These are phyloP conservation scores for Limnomonas spitsbergensis DNA, from an alignment of 139 green algal species.

Conservation along the genomic window DNA sequence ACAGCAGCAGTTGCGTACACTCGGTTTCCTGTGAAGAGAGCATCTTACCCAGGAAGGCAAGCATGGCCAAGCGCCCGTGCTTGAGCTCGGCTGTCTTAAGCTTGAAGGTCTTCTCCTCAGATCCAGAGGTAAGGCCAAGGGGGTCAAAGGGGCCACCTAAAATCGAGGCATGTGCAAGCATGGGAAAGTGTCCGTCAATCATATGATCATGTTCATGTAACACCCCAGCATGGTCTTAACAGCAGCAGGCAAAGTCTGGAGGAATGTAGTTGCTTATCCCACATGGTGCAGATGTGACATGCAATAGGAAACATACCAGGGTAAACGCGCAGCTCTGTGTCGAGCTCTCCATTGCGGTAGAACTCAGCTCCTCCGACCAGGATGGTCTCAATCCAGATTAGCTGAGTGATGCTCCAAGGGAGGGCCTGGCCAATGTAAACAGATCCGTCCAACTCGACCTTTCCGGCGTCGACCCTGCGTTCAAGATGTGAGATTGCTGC, in stretches of 20 bases:
- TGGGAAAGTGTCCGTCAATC: too few relatives aligned
- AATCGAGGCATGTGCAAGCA: too few relatives aligned
- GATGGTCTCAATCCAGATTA: constrained; percentile 80
- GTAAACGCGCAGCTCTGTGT: constrained; percentile 85
- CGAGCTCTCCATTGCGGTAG: constrained; percentile 81
- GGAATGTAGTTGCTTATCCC: too few relatives aligned
- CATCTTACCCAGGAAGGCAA: constrained; percentile 70
- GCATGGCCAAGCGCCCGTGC: constrained; percentile 89
- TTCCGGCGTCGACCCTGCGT: constrained; percentile 73
- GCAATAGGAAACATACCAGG: too few relatives aligned
- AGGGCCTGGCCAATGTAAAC: constrained; percentile 75
- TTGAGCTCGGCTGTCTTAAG: constrained; percentile 95
- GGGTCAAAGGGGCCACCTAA: constrained; percentile 84
- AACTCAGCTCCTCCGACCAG: constrained; percentile 87
- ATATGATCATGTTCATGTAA: too few relatives aligned
- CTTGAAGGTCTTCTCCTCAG: constrained; percentile 60
- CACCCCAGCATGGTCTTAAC: too few relatives aligned
- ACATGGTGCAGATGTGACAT: too few relatives aligned
- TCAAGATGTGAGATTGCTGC: too few relatives aligned
- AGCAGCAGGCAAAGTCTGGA: too few relatives aligned
- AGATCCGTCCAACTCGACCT: constrained; percentile 79
- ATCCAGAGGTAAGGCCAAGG: constrained; percentile 68
- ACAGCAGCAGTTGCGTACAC: too few relatives aligned
- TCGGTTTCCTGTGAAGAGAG: too few relatives aligned
- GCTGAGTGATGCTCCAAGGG: constrained; percentile 82